Base-by-base conservation (phyloP, 164 flowering plant genomes). In the Piper longum region DNA sequence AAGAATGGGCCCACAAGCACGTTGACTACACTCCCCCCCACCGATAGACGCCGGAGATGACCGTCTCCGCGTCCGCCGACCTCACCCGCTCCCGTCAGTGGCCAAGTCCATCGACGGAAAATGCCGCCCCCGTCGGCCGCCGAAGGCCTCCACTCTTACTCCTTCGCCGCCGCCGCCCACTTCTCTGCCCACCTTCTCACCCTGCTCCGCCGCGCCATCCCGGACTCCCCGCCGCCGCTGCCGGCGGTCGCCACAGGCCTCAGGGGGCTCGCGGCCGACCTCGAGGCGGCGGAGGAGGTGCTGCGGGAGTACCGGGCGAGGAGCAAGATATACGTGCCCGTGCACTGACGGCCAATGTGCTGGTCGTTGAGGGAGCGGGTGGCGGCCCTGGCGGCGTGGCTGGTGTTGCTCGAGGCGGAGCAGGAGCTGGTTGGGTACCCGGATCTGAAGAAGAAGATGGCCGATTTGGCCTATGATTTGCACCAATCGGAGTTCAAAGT, bases 391-490 rank as follows among this genome's bases (percentile, higher is more conserved):
- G 82, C 73, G 7, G 76, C 74, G 44, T 84, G 88, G 88, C 69
- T 84, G 4, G 78, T 85, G 16, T 61, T 84, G 59, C 75, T 82
- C 40, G 82, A 77, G 11, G 67, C 79, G 2, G 65, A 77, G 19
- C 57, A 77, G 17, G 48, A 42, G 19, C 54, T 78, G 17, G 48
- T 42, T 1, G 76, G 67, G 14, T 16, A 14, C 48, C 69, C 81
- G 4, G 84, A 84, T 17, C 72, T 80, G 56, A 71, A 60, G 60
- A 78, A 73, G 73, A 81, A 78, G 64, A 54, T 67, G 39, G 63
- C 79, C 36, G 84, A 84, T 69, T 80, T 84, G 39, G 72, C 83
- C 43, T 54, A 71, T 18, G 85, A 81, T 16, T 78, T 84, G 88
- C 79, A 80, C 36, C 78, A 71, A 56, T 64, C 82, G 60, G 74